Conservation (phyloP, 306 rosid genomes). For the Parietaria judaica region DNA sequence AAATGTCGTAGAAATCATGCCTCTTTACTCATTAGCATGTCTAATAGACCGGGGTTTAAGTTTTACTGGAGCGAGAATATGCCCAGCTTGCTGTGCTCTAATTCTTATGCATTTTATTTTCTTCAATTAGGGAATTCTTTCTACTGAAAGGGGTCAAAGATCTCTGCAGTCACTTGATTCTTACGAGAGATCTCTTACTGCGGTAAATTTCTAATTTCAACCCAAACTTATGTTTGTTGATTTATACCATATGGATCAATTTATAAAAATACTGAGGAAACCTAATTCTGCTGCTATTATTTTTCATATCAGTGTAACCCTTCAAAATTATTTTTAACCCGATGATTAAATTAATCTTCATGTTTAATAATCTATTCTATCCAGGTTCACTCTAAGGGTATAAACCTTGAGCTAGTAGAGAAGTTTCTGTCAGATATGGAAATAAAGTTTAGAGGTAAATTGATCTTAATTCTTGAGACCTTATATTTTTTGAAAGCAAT, state of each 20-base stretch:
- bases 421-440: conserved; percentile 52
- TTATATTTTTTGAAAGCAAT: background rate
- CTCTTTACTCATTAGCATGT: too few species aligned
- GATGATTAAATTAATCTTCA: background rate
- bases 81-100: background rate
- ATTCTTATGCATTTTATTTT: conserved; percentile 11
- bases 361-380: conserved; percentile 5
- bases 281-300: background rate
- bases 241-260: background rate
- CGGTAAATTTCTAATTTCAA: conserved; percentile 27
- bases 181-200: conserved; percentile 64
- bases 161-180: conserved; percentile 57
- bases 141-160: conserved; percentile 74
- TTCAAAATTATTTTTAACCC: background rate
- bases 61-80: too few species aligned
- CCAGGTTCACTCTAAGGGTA: conserved; percentile 87
- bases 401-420: conserved; percentile 54
- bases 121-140: conserved; percentile 55
- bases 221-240: background rate
- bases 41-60: too few species aligned
- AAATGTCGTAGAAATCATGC: too few species aligned
- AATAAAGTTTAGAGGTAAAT: conserved; percentile 55
- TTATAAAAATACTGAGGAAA: background rate
- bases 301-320: background rate
- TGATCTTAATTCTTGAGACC: conserved; percentile 8